Evolutionary conservation across 192 early-diverging fungal species (phyloP), one percentile per base, ranked within the genome.

Genomic region (Nowakowskiella sp.): DNA sequence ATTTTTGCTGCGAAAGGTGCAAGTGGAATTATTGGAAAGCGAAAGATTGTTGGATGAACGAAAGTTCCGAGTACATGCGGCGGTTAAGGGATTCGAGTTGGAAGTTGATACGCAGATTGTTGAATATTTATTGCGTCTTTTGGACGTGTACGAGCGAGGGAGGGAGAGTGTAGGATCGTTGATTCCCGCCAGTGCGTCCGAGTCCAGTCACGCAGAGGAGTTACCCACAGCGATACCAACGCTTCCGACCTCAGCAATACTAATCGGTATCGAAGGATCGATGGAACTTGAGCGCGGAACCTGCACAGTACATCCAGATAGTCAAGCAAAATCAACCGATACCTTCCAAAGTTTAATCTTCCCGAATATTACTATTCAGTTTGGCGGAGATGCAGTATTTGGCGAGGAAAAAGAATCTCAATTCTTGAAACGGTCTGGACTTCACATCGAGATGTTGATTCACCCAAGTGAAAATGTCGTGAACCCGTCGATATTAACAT

Each of bases 31-130:
- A n/a, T n/a, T n/a, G n/a, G n/a, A n/a, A n/a, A n/a, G n/a, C n/a
- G n/a, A n/a, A n/a, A n/a, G n/a, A n/a, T n/a, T n/a, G n/a, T n/a
- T n/a, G n/a, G 60, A 65, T 16, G 70, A 69, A 42, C 61, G 68
- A 24, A 51, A 55, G n/a, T 36, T 85, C 5, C 58, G 55, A 4
- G 64, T 82, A n/a, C 59, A 76, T 49, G 77, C 82, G 1, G 53
- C 71, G 2, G 79, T 88, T 1, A 67, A 72, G 32, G 87, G 87
- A 2, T 89, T 89, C 55, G 77, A 84, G 42, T 51, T 89, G 6
- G 81, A 88, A 31, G 57, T 89, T 28, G 84, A 85, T 48, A 74
- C 82, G 7, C 66, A 63, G 8, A 73, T 89, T 49, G 70, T 82
- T 0, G 74, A 77, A 10, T 76, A 85, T 62, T 62, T 85, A 46